Percentiles rank a stretch among this genome's conserved stretches.
Evolutionary conservation across 768 basidiomycete species (phyloP).

Genomic region (Trichaptum fuscoviolaceum): DNA sequence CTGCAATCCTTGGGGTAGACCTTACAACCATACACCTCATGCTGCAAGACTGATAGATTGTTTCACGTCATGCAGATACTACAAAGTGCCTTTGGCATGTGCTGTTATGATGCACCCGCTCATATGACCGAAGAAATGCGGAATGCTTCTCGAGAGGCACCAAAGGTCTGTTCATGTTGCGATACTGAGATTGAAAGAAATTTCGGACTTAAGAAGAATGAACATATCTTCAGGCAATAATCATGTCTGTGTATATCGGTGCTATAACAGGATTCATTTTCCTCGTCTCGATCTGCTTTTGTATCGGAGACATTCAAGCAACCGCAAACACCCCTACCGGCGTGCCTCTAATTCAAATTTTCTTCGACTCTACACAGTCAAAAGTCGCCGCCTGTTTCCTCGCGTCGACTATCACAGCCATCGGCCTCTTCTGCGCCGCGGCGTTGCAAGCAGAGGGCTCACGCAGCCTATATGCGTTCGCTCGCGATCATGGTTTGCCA

Average conservation of each 20-base stretch:
- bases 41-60: not conserved
- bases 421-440: slow-evolving; percentile 67
- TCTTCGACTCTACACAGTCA: not conserved
- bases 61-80: not conserved
- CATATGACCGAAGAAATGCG: not conserved
- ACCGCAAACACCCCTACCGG: not conserved
- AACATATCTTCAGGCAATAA: not conserved
- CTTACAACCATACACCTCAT: not conserved
- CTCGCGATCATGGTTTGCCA: slow-evolving; percentile 60
- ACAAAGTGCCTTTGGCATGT: not conserved
- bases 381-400: not conserved
- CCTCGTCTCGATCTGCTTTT: not conserved
- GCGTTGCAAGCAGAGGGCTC: slow-evolving; percentile 73
- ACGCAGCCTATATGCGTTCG: slow-evolving; percentile 80
- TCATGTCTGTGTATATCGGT: not conserved
- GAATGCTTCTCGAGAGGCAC: not conserved
- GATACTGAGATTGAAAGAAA: too few species aligned
- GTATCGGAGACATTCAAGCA: not conserved
- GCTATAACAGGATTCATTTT: not conserved
- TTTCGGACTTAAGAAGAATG: too few species aligned
- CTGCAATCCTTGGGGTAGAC: not conserved
- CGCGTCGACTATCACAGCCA: not conserved
- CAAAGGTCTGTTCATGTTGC: not conserved
- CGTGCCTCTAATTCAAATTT: not conserved
- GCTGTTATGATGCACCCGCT: not conserved